These are phyloP conservation scores for Rosa chinensis DNA, from an alignment of 306 rosid species.

Conservation along the genomic window DNA sequence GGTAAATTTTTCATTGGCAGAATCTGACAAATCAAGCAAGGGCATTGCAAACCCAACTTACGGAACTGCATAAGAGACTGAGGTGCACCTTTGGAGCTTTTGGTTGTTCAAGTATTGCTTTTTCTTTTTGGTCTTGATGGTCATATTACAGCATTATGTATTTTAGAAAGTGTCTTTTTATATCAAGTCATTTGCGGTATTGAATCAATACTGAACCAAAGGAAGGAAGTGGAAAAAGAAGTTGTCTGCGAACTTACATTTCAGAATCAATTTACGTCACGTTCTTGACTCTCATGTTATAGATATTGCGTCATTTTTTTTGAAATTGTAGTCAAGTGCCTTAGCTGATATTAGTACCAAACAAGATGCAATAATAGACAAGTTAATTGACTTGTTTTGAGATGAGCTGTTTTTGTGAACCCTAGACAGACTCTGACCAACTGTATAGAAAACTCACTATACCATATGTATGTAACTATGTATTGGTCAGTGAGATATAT, in stretches of 20 bases:
- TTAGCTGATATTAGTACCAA: neutral
- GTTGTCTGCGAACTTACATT: neutral
- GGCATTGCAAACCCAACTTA: slow-evolving; percentile 48
- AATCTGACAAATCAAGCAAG: slow-evolving; percentile 49
- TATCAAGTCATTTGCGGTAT: neutral
- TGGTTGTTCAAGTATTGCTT: slow-evolving; percentile 58
- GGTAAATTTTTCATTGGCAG: slow-evolving; percentile 42
- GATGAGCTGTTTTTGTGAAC: neutral
- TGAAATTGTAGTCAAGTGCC: neutral
- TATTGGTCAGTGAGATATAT: slow-evolving; percentile 1
- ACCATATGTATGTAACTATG: neutral
- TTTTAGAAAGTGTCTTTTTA: neutral
- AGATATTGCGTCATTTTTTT: neutral
- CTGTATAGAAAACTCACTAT: neutral
- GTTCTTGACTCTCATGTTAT: neutral
- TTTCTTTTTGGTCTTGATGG: slow-evolving; percentile 47
- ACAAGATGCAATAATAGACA: neutral
- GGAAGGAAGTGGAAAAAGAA: neutral
- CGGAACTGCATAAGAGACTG: slow-evolving; percentile 66
- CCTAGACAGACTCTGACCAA: neutral
- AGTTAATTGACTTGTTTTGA: neutral
- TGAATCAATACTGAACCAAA: neutral
- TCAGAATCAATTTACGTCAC: neutral
- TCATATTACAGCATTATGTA: slow-evolving; percentile 16
- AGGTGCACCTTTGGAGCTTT: slow-evolving; percentile 79